Evolutionary conservation across 352 stramenopile species (phyloP).

Genomic region (Plasmopara halstedii): DNA sequence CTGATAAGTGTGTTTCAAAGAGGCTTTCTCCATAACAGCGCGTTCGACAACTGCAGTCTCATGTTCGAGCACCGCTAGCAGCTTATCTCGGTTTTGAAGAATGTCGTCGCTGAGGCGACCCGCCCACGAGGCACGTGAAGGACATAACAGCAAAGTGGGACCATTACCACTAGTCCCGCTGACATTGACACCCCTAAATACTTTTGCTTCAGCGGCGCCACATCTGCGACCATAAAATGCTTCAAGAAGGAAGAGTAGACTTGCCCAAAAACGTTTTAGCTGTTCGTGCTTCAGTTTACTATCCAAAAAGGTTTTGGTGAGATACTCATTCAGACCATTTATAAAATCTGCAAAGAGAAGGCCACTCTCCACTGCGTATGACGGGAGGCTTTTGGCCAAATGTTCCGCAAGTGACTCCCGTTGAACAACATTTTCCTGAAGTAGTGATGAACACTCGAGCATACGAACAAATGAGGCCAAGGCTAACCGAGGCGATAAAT

Average conservation of each 20-base stretch:
- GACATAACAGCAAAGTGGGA: constrained; percentile 9
- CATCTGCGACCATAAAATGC: constrained; percentile 8
- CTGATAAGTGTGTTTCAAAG: constrained; percentile 60
- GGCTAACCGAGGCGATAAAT: constrained; percentile 20
- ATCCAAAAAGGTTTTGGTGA: constrained; percentile 27
- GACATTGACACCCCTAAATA: not conserved
- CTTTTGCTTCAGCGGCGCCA: not conserved
- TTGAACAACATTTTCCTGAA: constrained; percentile 28
- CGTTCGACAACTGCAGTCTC: constrained; percentile 71
- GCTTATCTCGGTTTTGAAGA: constrained; percentile 73
- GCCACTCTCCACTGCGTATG: constrained; percentile 38
- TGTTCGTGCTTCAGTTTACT: constrained; percentile 27
- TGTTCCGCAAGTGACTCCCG: constrained; percentile 21
- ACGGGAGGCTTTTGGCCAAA: constrained; percentile 27
- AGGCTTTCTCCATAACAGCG: constrained; percentile 74
- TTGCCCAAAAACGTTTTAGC: constrained; percentile 47
- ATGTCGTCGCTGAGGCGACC: constrained; percentile 71
- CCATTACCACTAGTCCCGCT: constrained; percentile 5
- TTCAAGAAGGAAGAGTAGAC: constrained; percentile 28
- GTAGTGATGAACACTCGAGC: constrained; percentile 34
- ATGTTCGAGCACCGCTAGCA: constrained; percentile 67
- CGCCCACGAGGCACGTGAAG: constrained; percentile 32
- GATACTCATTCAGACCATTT: constrained; percentile 30
- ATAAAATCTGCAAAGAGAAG: constrained; percentile 58
- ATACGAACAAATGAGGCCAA: constrained; percentile 40